Evolutionary conservation across 805 yeast genomes (phyloP).

Genomic region (Wickerhamiella brachini): DNA sequence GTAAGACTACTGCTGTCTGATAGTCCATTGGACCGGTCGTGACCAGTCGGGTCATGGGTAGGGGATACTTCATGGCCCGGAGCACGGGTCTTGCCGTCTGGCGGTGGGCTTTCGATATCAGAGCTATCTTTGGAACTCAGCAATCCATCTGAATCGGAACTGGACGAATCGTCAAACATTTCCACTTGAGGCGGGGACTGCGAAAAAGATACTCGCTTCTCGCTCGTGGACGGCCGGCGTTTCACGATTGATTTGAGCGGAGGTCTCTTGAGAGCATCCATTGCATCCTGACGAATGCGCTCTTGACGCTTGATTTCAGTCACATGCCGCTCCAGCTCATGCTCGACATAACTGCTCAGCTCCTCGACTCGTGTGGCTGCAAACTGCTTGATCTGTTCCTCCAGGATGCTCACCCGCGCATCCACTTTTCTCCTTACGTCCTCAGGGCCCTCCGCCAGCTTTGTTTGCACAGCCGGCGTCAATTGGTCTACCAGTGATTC

Average conservation of each 20-base stretch:
- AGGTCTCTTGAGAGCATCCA: constrained; percentile 3
- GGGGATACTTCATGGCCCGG: neutral
- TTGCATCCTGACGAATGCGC: constrained; percentile 1
- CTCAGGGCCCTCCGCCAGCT: constrained; percentile 8
- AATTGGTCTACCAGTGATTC: neutral
- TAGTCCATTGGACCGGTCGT: neutral
- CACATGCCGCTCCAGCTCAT: constrained; percentile 4
- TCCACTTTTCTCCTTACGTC: constrained; percentile 9
- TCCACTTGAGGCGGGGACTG: constrained; percentile 13
- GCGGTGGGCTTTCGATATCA: neutral
- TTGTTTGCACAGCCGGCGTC: constrained; percentile 4
- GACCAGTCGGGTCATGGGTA: too few species aligned
- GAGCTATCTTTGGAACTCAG: neutral
- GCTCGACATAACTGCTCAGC: constrained; percentile 9
- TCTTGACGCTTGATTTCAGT: neutral
- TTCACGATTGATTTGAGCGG: constrained; percentile 15
- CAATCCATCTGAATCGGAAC: neutral
- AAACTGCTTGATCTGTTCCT: constrained; percentile 10
- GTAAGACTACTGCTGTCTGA: neutral
- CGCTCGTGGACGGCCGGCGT: constrained; percentile 13
- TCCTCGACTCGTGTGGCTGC: constrained; percentile 10
- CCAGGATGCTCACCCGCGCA: constrained; percentile 7
- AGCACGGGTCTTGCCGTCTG: neutral
- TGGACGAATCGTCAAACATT: neutral
- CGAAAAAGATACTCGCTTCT: constrained; percentile 16